These are phyloP conservation scores for Saccharomycopsis javanensis DNA, from an alignment of 805 yeast genomes.

Conservation along the genomic window DNA sequence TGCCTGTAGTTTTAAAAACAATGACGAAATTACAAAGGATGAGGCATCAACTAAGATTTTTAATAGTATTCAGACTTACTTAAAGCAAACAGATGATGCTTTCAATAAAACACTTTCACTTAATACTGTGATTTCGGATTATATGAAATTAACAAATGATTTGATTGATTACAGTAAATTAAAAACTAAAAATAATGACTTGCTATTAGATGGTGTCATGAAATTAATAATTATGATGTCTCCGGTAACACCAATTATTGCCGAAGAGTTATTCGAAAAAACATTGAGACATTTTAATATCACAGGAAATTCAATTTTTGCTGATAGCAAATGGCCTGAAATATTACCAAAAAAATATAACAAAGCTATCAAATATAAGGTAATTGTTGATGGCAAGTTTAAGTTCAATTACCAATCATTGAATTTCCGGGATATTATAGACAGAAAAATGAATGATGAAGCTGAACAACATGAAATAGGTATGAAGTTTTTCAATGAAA, in stretches of 20 bases:
- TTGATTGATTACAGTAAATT: conserved; percentile 8
- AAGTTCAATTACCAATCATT: conserved; percentile 36
- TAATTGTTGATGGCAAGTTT: conserved; percentile 69
- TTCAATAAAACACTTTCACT: conserved; percentile 50
- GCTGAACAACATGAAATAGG: conserved; percentile 21
- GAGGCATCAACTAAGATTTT: conserved; percentile 45
- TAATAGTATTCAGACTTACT: conserved; percentile 42
- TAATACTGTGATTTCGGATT: conserved; percentile 82
- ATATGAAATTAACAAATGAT: conserved; percentile 67
- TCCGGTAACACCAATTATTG: conserved; percentile 73
- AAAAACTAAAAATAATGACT: conserved; percentile 27
- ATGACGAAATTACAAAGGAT: conserved; percentile 19
- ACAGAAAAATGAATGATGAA: conserved; percentile 29
- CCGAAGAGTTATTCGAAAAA: conserved; percentile 74
- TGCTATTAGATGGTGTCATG: conserved; percentile 41
- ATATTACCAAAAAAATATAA: conserved; percentile 31
- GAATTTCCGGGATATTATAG: neutral
- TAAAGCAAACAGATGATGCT: conserved; percentile 47
- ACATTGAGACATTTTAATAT: conserved; percentile 23
- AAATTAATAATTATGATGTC: conserved; percentile 54
- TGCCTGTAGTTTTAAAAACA: neutral
- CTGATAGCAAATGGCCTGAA: conserved; percentile 54
- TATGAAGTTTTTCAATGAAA: conserved; percentile 19
- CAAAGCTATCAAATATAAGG: conserved; percentile 34
- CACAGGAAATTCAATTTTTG: conserved; percentile 42